Percentiles rank a stretch among this genome's conserved stretches.
phyloP scores from a whole-genome alignment of 2,329 filamentous ascomycete species.

The Herpotrichia juniperi region DNA sequence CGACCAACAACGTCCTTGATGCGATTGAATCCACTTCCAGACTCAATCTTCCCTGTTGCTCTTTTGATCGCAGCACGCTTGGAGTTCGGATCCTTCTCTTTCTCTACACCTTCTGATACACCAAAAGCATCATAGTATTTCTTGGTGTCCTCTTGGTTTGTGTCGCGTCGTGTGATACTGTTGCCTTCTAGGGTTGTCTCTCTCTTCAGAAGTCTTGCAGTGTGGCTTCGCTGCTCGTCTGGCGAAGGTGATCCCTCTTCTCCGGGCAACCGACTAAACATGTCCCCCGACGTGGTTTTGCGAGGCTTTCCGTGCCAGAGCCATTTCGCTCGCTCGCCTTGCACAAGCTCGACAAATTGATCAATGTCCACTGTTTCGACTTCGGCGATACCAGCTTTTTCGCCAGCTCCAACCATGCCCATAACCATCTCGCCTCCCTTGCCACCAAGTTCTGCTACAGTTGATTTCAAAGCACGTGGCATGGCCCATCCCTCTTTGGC shows the following conservation, averaged over 20 bases:
- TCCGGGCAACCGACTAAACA: slow-evolving; percentile 46
- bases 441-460: slow-evolving; percentile 89
- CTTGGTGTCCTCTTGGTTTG: slow-evolving; percentile 28
- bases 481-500: slow-evolving; percentile 89
- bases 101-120: slow-evolving; percentile 49
- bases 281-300: slow-evolving; percentile 57
- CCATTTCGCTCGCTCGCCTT: slow-evolving; percentile 88
- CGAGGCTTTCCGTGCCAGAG: slow-evolving; percentile 90
- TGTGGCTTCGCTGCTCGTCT: slow-evolving; percentile 59
- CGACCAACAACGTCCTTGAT: slow-evolving; percentile 84
- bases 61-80: slow-evolving; percentile 74
- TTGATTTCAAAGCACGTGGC: slow-evolving; percentile 93
- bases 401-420: slow-evolving; percentile 84
- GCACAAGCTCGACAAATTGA: slow-evolving; percentile 76
- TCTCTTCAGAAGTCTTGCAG: slow-evolving; percentile 56
- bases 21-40: slow-evolving; percentile 79
- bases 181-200: slow-evolving; percentile 50
- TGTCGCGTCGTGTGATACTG: slow-evolving; percentile 33
- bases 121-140: slow-evolving; percentile 20
- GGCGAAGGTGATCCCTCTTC: slow-evolving; percentile 58
- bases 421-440: slow-evolving; percentile 94
- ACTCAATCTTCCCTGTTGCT: slow-evolving; percentile 79
- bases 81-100: slow-evolving; percentile 53
- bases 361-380: slow-evolving; percentile 92
- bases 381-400: slow-evolving; percentile 89